Evolutionary conservation across 805 yeast genomes (phyloP), one percentile per base, ranked within the genome.

Genomic region (Saturnispora galanensis): DNA sequence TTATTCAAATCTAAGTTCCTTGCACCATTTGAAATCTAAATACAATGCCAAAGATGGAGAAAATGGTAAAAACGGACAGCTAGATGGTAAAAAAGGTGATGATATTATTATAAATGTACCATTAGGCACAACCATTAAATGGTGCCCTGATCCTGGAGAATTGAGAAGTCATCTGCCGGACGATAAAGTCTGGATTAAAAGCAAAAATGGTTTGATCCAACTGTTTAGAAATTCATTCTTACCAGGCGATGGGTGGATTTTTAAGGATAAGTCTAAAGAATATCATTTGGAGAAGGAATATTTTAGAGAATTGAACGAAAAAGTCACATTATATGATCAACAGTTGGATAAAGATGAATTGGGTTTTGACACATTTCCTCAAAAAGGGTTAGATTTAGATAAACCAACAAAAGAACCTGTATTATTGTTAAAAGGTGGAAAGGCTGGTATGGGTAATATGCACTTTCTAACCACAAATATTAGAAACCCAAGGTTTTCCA

Each of bases 371-470:
- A 67, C 73, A 39, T 81, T 89, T 54, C 97, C 97, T 0, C 47
- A 84, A 3, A 68, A 71, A n/a, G 97, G 97, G 0, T 57, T 86
- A 21, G 98, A 93, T 61, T 64, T 86, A 38, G 64, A 71, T 47
- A 61, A 69, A 50, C 77, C 80, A 13, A 70, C 86, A 0, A 72
- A 72, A 2, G 74, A 71, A 38, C 96, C 97, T 1, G 60, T 81
- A 4, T 64, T 84, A 42, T 54, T 93, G 15, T 56, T 89, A 38
- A 74, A 73, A 53, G 98, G 98, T 36, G 98, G 98, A 9, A 70
- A 71, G 50, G 97, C 97, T 16, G 98, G 98, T 0, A 70, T 90
- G 67, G 98, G 98, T 1, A 93, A 93, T 62, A 87, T 87, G 93
- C 96, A 90, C 60, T 93, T 93, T 58, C 68, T 85, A 40, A 87